Base-by-base conservation (phyloP, 805 yeast species). In the Metschnikowia anglica region DNA sequence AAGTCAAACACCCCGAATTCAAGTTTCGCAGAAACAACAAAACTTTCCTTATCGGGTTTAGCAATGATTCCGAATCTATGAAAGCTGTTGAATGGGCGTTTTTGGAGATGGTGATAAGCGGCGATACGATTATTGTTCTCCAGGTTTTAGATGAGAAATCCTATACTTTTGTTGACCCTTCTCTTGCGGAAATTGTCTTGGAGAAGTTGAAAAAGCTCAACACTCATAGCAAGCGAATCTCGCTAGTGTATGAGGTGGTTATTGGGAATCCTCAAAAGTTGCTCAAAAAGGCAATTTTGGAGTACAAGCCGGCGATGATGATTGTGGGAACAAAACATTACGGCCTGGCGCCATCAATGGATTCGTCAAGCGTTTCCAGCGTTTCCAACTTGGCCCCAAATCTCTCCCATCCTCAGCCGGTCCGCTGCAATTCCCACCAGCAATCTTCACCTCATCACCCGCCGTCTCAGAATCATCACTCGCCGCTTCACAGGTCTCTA, bases 261-360 rank as follows among this genome's bases (percentile, higher is more conserved):
- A 58, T 69, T 17, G 76, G 76, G 1, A 68, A 64, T 37, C 72
- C 74, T 4, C 70, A 65, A 46, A 65, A 66, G 45, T 43, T 62
- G 16, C 54, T 71, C 46, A 62, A 65, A 44, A 53, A 51, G 24
- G 74, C 76, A 6, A 67, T 71, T 17, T 63, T 61, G 19, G 74
- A 70, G 49, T 71, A 66, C 48, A 55, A 59, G 37, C 76, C 76
- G 2, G 65, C 65, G n/a, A 68, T 70, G 73, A 68, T 71, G 74
- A 54, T 65, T 24, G 66, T 71, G 18, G 76, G 76, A 2, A 65
- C 72, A 8, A 70, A 66, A 44, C 66, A 65, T 37, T 57, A 58
- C 17, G 65, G 52, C 13, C 45, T 29, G 29, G 47, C 45, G 6
- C 37, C 49, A 4, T 11, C 37, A 11, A 20, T 41, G 4, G 40